Evolutionary conservation across 2,329 filamentous ascomycete genomes (phyloP).

Genomic region (Fusarium austroafricanum): DNA sequence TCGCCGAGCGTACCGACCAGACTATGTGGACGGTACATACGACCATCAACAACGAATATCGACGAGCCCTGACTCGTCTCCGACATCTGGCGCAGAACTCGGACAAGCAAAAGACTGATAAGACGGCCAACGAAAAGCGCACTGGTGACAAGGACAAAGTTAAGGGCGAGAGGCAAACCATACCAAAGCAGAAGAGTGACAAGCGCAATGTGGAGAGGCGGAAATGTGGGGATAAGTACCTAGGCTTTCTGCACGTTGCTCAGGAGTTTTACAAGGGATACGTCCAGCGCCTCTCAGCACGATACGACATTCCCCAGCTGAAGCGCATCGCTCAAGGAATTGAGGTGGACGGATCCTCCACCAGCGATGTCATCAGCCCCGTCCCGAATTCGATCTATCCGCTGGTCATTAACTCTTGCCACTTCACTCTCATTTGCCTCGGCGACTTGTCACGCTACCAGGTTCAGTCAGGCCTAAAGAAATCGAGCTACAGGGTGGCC

Average conservation of each 20-base stretch:
- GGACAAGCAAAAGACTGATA: conserved; percentile 58
- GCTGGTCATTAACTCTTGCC: conserved; percentile 78
- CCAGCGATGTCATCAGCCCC: conserved; percentile 55
- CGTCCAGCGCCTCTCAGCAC: conserved; percentile 78
- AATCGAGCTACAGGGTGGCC: conserved; percentile 81
- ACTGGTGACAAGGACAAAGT: conserved; percentile 43
- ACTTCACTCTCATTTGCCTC: conserved; percentile 84
- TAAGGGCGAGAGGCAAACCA: conserved; percentile 41
- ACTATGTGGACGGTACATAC: conserved; percentile 84
- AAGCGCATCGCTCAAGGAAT: conserved; percentile 57
- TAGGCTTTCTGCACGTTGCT: conserved; percentile 86
- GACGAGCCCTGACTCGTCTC: conserved; percentile 72
- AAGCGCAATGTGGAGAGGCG: conserved; percentile 68
- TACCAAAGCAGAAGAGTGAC: conserved; percentile 41
- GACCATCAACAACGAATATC: conserved; percentile 81
- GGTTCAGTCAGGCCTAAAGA: conserved; percentile 76
- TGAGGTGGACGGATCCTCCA: conserved; percentile 49
- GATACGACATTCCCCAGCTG: conserved; percentile 66
- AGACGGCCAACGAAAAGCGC: conserved; percentile 40
- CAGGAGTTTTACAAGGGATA: conserved; percentile 90
- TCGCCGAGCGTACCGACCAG: conserved; percentile 72
- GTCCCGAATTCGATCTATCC: conserved; percentile 63
- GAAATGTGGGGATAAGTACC: conserved; percentile 84
- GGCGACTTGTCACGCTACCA: conserved; percentile 93
- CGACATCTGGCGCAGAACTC: conserved; percentile 65